Evolutionary conservation across 495 filamentous ascomycete genomes (phyloP), one percentile per base, ranked within the genome.

Genomic region (Neurospora sp.): DNA sequence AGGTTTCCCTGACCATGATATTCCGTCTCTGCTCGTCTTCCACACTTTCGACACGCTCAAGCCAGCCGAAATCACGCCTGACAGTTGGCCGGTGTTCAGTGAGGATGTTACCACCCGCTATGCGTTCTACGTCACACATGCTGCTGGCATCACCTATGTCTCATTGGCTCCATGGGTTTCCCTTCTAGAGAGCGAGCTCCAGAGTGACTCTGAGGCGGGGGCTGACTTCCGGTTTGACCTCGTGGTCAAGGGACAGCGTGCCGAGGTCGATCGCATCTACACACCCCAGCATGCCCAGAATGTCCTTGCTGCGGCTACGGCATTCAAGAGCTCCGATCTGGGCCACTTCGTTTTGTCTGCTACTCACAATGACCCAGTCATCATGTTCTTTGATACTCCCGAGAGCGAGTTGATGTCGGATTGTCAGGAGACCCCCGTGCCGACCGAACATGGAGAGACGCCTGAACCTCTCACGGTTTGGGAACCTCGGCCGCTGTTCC

Each of bases 261-360:
- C 90, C 8, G 81, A 86, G 7, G 84, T 91, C 69, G 90, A 94
- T 73, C 80, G 85, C 48, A 83, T 92, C 43, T 85, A 89, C 76
- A 86, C 85, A 0, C 84, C 84, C 69, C 78, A 84, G 36, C 72
- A 82, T 66, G 74, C 80, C 38, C 80, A 80, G 70, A 79, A 77
- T 7, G 85, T 86, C 59, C 82, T 91, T 38, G 85, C 87, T 19
- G 86, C 91, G 17, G 88, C 89, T 75, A 82, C 91, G n/a, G 85
- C 90, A 24, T 88, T 94, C 73, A 85, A 86, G 40, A 91, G 94
- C 76, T 89, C 90, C 15, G 90, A 94, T 75, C 82, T 96, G 62
- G 94, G 93, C 71, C 92, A 94, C 76, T 86, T 96, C 48, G 83
- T 98, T 43, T 84, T 97, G 43, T 94, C 94, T 0, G 85, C 88